Evolutionary conservation across 345 rosid genomes (phyloP).

Genomic region (Eucalyptus erythrocorys): DNA sequence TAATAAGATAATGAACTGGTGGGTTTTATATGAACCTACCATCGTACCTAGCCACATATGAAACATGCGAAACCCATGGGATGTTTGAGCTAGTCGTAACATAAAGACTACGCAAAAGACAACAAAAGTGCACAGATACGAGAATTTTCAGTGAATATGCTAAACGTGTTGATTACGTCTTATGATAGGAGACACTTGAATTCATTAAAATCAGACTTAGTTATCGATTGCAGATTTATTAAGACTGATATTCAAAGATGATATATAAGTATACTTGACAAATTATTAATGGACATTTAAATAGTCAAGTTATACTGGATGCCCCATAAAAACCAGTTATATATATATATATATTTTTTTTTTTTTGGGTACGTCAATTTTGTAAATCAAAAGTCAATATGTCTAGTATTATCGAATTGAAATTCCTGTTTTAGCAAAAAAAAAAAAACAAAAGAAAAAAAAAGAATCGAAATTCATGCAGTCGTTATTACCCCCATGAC

Average conservation of each 20-base stretch:
- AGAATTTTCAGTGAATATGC: neutral
- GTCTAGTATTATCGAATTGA: neutral
- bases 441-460: too few species aligned
- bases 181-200: neutral
- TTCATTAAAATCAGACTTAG: neutral
- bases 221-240: neutral
- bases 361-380: neutral
- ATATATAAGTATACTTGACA: fast-evolving
- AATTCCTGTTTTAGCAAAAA: too few species aligned
- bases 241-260: neutral
- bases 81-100: neutral
- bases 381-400: neutral
- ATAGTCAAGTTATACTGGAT: neutral
- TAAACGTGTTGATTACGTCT: neutral
- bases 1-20: neutral
- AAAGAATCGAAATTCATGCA: too few species aligned
- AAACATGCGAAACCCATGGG: neutral
- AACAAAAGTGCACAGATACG: neutral
- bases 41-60: neutral
- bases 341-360: too few species aligned
- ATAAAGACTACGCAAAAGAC: neutral
- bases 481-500: too few species aligned
- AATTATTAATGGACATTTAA: neutral
- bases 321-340: neutral
- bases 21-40: neutral